Conservation (phyloP, 1,284 basidiomycete genomes). For the Porogramme epimiltina region DNA sequence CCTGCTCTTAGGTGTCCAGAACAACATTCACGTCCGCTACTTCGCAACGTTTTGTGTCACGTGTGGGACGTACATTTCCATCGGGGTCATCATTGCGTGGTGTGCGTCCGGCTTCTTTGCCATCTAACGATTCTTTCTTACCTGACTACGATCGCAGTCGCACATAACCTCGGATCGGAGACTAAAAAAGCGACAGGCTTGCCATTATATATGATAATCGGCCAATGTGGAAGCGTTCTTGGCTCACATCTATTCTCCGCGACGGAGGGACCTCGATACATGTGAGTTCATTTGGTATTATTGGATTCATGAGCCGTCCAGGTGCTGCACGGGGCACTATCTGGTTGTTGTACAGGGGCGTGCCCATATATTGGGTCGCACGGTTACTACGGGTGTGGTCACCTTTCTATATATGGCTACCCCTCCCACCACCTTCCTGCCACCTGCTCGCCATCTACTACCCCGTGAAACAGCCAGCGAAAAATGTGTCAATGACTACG, state of each 20-base stretch:
- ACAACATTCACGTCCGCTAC: slow-evolving; percentile 57
- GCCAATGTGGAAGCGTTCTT: slow-evolving; percentile 71
- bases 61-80: slow-evolving; percentile 67
- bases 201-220: slow-evolving; percentile 76
- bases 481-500: no score
- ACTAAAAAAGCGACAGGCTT: slow-evolving; percentile 76
- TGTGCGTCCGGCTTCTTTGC: slow-evolving; percentile 46
- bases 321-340: no score
- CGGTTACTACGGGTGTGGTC: no score
- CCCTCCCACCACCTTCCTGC: no score
- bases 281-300: slow-evolving; percentile 38
- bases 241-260: slow-evolving; percentile 73
- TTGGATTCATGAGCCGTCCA: no score
- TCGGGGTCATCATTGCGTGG: slow-evolving; percentile 72
- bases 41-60: slow-evolving; percentile 73
- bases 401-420: no score
- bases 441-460: no score
- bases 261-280: slow-evolving; percentile 63
- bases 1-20: slow-evolving; percentile 48
- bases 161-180: slow-evolving; percentile 78
- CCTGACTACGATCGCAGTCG: slow-evolving; percentile 41
- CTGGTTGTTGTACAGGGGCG: no score
- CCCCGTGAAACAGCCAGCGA: no score
- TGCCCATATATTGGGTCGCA: no score
- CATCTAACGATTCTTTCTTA: no score